Percentiles rank a stretch among this genome's conserved stretches.
These are phyloP conservation scores for Ceratocystis destructans DNA, from an alignment of 2,329 filamentous ascomycete species.

Conservation along the genomic window DNA sequence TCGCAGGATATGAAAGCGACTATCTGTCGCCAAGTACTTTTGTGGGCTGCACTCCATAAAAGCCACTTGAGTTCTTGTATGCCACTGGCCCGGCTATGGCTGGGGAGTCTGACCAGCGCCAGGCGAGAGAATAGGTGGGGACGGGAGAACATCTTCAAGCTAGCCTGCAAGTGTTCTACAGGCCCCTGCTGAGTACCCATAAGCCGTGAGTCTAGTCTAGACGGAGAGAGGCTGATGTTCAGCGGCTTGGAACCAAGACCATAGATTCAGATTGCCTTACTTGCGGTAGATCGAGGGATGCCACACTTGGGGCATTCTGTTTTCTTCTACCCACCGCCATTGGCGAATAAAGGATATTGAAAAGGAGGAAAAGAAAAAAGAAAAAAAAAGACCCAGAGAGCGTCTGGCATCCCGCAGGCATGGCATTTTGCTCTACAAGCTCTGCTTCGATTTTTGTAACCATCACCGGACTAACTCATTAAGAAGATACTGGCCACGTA, in stretches of 20 bases:
- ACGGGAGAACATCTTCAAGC: background rate
- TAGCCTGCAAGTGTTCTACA: background rate
- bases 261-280: background rate
- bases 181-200: background rate
- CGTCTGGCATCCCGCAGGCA: background rate
- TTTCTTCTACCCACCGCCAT: too few relatives aligned
- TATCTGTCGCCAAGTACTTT: too few relatives aligned
- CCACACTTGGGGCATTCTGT: background rate
- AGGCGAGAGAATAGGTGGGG: background rate
- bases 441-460: too few relatives aligned
- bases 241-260: too few relatives aligned
- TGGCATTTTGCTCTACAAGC: too few relatives aligned
- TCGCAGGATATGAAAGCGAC: too few relatives aligned
- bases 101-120: background rate
- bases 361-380: background rate
- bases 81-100: too few relatives aligned
- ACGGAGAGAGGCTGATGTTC: background rate
- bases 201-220: background rate
- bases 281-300: background rate
- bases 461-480: too few relatives aligned
- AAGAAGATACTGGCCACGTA: too few relatives aligned
- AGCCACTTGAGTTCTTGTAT: too few relatives aligned
- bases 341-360: background rate
- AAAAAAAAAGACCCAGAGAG: background rate
- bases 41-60: too few relatives aligned